A percentile compares a stretch with the other conserved stretches of the same genome.
Evolutionary conservation across 2,329 filamentous ascomycete species (phyloP).

Genomic region (Ophiostoma sp.): DNA sequence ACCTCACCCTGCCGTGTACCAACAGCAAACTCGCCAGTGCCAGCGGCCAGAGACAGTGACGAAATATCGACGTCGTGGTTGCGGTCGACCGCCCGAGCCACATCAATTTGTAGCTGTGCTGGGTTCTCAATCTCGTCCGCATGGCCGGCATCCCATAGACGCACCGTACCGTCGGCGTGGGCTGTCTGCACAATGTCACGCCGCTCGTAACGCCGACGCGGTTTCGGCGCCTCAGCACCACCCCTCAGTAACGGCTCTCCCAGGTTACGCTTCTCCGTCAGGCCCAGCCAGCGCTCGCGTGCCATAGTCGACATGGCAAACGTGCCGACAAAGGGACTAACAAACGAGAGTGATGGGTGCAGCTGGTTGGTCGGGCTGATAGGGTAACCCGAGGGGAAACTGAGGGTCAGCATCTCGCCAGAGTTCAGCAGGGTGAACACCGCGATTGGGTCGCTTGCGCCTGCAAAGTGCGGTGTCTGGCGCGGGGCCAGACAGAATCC

Average conservation of each 20-base stretch:
- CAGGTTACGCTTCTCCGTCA: slow-evolving; percentile 79
- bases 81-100: slow-evolving; percentile 79
- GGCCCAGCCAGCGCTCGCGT: slow-evolving; percentile 80
- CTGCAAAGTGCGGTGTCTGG: slow-evolving; percentile 78
- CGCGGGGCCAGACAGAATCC: slow-evolving; percentile 85
- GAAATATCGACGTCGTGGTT: slow-evolving; percentile 75
- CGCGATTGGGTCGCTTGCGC: slow-evolving; percentile 87
- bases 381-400: slow-evolving; percentile 87
- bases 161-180: slow-evolving; percentile 87
- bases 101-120: slow-evolving; percentile 77
- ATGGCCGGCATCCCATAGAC: slow-evolving; percentile 89
- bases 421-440: slow-evolving; percentile 77
- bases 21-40: slow-evolving; percentile 79
- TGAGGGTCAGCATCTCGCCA: slow-evolving; percentile 85
- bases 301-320: slow-evolving; percentile 72
- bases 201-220: slow-evolving; percentile 74
- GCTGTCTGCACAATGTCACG: slow-evolving; percentile 83
- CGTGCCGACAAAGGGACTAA: slow-evolving; percentile 83
- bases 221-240: slow-evolving; percentile 69
- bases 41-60: slow-evolving; percentile 75
- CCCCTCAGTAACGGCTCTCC: slow-evolving; percentile 78
- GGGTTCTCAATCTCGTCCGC: slow-evolving; percentile 92
- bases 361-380: slow-evolving; percentile 92
- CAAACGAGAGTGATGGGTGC: slow-evolving; percentile 80
- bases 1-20: slow-evolving; percentile 83